A percentile compares a stretch with the other conserved stretches of the same genome.
phyloP scores from a whole-genome alignment of 2,329 filamentous ascomycete species.

The Cordyceps militaris region DNA sequence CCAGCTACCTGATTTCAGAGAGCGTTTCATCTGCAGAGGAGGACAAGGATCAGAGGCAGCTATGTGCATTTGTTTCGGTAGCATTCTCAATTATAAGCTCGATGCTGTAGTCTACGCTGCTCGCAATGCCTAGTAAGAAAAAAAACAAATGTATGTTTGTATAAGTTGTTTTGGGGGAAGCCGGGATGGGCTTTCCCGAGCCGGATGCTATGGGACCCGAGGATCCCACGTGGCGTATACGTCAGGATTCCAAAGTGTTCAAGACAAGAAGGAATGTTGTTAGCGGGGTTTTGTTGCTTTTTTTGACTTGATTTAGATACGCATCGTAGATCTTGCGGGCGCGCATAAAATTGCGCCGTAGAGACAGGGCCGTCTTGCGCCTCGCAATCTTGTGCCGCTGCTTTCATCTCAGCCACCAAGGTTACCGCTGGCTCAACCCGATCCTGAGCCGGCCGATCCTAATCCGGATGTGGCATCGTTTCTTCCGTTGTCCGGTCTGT shows the following conservation, averaged over 20 bases:
- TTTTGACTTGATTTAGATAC: no score
- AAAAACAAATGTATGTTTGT: background rate
- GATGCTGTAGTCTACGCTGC: background rate
- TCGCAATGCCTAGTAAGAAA: background rate
- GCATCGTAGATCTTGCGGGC: no score
- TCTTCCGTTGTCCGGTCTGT: no score
- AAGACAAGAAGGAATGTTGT: background rate
- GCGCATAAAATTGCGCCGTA: no score
- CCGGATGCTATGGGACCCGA: background rate
- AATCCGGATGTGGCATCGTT: no score
- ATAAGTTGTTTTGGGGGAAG: background rate
- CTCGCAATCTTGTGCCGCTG: no score
- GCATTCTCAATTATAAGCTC: background rate
- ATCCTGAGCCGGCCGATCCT: no score
- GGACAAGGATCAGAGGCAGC: background rate
- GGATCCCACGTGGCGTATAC: background rate
- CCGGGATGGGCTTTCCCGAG: background rate
- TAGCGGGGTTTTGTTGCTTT: no score
- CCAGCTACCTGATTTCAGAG: background rate
- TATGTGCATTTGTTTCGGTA: background rate
- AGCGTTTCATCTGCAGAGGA: background rate
- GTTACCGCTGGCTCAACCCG: no score
- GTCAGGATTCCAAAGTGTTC: background rate
- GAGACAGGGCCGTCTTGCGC: no score
- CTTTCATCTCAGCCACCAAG: no score